Base-by-base conservation (phyloP, 2,329 filamentous ascomycete genomes). In the Talaromyces sp. region DNA sequence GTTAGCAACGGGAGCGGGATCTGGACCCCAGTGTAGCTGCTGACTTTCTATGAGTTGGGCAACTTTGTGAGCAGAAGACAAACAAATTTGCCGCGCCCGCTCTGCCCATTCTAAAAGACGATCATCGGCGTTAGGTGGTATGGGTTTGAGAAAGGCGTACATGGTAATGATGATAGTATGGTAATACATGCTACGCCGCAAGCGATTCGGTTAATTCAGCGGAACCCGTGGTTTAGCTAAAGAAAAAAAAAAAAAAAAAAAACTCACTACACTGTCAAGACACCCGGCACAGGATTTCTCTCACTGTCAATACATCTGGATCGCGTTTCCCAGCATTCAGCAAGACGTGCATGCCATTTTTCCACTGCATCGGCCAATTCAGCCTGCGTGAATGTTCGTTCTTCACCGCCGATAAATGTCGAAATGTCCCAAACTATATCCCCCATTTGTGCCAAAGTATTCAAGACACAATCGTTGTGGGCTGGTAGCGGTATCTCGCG, bases 211-310 rank as follows among this genome's bases (percentile, higher is more conserved):
- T 56, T 49, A 58, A 27, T 45, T 56, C 43, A n/a, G 3, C 31
- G 27, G 24, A 16, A 52, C 24, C 49, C 43, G 35, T n/a, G 35
- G 4, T 22, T 57, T 31, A 31, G 27, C 27, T 6, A 31, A 31
- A 31, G 27, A 27, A 27, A 7, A 7, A 6, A 27, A 27, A 27
- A 4, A 22, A 10, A 24, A 22, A 16, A 16, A 14, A 31, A n/a
- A n/a, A 66, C 73, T 67, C 61, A 75, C 73, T 74, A 72, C 1
- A 75, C 60, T 22, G 66, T 67, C 6, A 75, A 60, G 14, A 73
- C 60, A 66, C 73, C 70, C 2, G 73, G 73, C 16, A 72, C 68
- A 0, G 66, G 39, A 9, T 65, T 68, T 6, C 66, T 65, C 31
- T 72, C 67, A 9, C 66, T 54, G 4, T 66, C 65, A 27, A 76